Evolutionary conservation across 192 early-diverging fungal species (phyloP).

Genomic region (Radiomyces spectabilis): DNA sequence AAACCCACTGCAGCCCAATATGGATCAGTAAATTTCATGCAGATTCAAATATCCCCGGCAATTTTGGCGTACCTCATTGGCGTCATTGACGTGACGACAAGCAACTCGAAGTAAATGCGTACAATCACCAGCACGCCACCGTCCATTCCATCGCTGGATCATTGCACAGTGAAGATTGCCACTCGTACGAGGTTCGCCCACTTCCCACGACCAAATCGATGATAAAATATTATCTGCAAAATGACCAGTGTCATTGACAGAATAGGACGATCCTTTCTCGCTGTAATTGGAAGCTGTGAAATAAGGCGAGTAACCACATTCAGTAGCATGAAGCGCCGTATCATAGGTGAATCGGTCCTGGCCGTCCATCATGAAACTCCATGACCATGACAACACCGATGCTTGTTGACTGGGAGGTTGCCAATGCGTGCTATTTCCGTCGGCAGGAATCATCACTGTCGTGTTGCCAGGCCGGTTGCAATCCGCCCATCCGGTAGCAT

Average conservation of each 20-base stretch:
- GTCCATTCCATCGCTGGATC: constrained; percentile 9
- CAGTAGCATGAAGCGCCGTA: not conserved
- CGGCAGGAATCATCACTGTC: no score
- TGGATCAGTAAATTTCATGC: no score
- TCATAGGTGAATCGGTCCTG: not conserved
- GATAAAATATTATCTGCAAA: constrained; percentile 4
- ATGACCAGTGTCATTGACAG: not conserved
- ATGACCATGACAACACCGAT: no score
- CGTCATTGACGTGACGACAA: constrained; percentile 6
- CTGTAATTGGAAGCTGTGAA: constrained; percentile 1
- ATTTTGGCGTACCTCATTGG: constrained; percentile 4
- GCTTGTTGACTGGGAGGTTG: no score
- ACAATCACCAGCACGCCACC: constrained; percentile 17
- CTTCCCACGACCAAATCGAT: constrained; percentile 26
- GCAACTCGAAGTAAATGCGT: constrained; percentile 3
- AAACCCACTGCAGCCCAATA: no score
- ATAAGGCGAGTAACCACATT: constrained; percentile 11
- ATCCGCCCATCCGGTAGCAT: no score
- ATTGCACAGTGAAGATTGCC: constrained; percentile 5
- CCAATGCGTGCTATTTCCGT: no score
- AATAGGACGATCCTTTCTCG: no score
- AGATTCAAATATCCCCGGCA: no score
- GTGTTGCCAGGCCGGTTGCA: no score
- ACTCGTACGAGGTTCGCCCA: not conserved
- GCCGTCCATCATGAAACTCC: not conserved